Base-by-base conservation (phyloP, 2,329 filamentous ascomycete species). In the Fusarium odoratissimum region DNA sequence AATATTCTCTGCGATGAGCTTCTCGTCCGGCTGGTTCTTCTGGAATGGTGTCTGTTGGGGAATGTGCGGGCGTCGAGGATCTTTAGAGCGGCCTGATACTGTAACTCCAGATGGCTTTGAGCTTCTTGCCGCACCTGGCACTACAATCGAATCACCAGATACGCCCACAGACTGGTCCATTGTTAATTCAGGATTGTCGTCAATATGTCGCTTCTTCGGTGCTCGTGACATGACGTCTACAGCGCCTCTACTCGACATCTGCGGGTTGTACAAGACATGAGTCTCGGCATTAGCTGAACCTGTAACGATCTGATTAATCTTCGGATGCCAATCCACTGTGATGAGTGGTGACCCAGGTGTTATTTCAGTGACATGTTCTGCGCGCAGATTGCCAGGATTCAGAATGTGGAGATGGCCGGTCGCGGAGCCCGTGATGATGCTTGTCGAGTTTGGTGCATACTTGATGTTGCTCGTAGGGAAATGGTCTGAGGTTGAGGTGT, bases 261-360 rank as follows among this genome's bases (percentile, higher is more conserved):
- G 89, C 4, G 96, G 96, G 78, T 93, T 95, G 84, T 96, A 99
- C 52, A 99, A 91, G 45, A 98, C 89, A 78, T 95, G 95, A 0
- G 93, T 95, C 82, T 97, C 93, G 63, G 92, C 91, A 78, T 98
- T 97, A 58, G 94, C 94, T 49, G 95, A 98, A 65, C 95, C 95
- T 13, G 95, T 97, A 72, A 98, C 83, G 77, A 99, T 97, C 79
- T 99, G 96, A 80, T 99, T 98, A 79, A 99, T 90, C 82, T 95
- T 97, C 25, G 93, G 88, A 78, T 99, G 95, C 96, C 96, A 99
- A 70, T 93, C 86, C 31, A 97, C 94, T 5, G 91, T 91, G 69
- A 98, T 93, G 13, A 99, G 84, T 2, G 95, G 89, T 10, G 91
- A 93, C 19, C 92, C 92, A 1, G 94, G 92, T 0, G 95, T 98